A percentile compares a stretch with the other conserved stretches of the same genome.
phyloP scores from a whole-genome alignment of 106 monocot genomes.

The Cymbidium sinense region DNA sequence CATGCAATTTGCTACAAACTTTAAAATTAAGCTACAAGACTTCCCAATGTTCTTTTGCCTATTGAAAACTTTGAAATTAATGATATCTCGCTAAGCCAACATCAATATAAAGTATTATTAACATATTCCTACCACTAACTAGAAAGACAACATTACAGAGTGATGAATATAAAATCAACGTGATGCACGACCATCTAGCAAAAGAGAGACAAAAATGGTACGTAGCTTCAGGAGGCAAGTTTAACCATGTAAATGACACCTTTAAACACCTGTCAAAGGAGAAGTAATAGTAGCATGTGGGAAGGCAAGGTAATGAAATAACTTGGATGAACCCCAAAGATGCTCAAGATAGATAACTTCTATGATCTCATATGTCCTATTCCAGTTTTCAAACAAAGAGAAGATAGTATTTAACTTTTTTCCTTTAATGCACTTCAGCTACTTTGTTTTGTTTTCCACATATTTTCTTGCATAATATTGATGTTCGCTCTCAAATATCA shows the following conservation, averaged over 20 bases:
- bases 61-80: not conserved
- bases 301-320: not conserved
- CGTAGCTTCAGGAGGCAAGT: no score
- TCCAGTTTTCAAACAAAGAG: no score
- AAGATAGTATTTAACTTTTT: no score
- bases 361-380: no score
- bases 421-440: no score
- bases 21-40: not conserved
- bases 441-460: no score
- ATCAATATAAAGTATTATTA: not conserved
- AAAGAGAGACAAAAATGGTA: not conserved
- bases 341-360: no score
- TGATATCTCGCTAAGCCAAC: not conserved
- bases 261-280: no score
- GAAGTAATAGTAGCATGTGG: not conserved
- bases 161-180: not conserved
- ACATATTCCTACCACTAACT: not conserved
- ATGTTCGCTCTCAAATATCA: no score
- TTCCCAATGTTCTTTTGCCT: not conserved
- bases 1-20: not conserved
- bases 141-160: not conserved
- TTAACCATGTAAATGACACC: no score
- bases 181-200: not conserved
- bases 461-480: no score
- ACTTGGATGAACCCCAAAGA: no score